Evolutionary conservation across 495 filamentous ascomycete species (phyloP).

Genomic region (Aspergillus saccharolyticus): DNA sequence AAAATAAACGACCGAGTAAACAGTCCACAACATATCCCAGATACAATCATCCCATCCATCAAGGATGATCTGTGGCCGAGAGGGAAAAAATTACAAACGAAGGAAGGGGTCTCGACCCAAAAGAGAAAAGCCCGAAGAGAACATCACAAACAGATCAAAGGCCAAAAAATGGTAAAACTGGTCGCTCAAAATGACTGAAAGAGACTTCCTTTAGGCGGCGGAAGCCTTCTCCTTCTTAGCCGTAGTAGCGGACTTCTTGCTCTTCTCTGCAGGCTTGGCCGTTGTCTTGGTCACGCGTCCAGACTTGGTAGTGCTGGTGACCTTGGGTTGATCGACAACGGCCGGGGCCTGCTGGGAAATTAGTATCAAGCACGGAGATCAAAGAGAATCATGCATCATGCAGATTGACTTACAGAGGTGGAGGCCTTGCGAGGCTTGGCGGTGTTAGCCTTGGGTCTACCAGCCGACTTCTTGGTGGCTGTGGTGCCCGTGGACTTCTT

Average conservation of each 20-base stretch:
- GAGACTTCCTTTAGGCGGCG: conserved; percentile 5
- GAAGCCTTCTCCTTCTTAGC: conserved; percentile 54
- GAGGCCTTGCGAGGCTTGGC: conserved; percentile 51
- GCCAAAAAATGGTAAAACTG: conserved; percentile 14
- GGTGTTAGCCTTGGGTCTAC: conserved; percentile 49
- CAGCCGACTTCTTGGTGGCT: conserved; percentile 28
- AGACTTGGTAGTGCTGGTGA: conserved; percentile 82
- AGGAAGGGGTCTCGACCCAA: conserved; percentile 25
- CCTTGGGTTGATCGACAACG: conserved; percentile 66
- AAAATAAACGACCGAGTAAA: conserved; percentile 22
- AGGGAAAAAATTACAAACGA: conserved; percentile 27
- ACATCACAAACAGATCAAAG: conserved; percentile 30
- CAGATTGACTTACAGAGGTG: conserved; percentile 32
- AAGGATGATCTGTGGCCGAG: conserved; percentile 12
- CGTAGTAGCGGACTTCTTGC: conserved; percentile 45
- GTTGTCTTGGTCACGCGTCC: conserved; percentile 81
- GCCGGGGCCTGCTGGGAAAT: conserved; percentile 49
- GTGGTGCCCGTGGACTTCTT: conserved; percentile 16
- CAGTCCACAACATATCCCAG: conserved; percentile 35
- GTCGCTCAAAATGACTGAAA: conserved; percentile 18
- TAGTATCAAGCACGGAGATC: conserved; percentile 8
- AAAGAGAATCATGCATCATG: neutral
- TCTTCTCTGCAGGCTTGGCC: conserved; percentile 54
- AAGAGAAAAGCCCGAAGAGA: conserved; percentile 25
- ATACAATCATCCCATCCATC: conserved; percentile 14